These are phyloP conservation scores for Chaetomium globosum DNA, from an alignment of 2,329 filamentous ascomycete genomes.

Conservation along the genomic window DNA sequence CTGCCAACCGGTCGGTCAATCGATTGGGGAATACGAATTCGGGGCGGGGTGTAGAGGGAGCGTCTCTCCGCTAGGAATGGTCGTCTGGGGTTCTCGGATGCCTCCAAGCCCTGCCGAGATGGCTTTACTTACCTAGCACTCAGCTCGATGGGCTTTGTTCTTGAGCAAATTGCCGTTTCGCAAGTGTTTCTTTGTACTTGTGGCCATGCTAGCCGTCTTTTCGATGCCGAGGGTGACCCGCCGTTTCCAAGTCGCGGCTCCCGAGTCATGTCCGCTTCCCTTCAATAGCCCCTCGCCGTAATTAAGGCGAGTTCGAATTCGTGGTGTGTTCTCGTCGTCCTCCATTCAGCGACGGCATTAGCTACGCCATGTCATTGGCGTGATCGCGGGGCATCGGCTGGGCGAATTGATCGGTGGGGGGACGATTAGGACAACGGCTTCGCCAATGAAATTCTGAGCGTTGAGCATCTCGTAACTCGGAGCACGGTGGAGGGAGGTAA, in stretches of 20 bases:
- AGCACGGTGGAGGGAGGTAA: background rate
- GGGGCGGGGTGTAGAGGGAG: background rate
- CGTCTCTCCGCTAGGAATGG: background rate
- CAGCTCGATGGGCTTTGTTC: background rate
- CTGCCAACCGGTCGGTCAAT: background rate
- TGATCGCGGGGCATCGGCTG: background rate
- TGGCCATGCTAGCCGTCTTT: background rate
- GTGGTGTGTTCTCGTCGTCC: background rate
- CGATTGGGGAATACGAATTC: background rate
- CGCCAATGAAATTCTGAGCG: background rate
- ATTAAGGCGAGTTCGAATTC: background rate
- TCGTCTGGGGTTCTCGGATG: background rate
- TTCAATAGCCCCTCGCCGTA: background rate
- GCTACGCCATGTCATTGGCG: background rate
- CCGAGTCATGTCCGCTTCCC: background rate
- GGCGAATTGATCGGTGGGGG: background rate
- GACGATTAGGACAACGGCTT: background rate
- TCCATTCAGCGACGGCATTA: background rate
- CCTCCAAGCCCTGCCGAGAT: background rate
- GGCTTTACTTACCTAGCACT: constrained; percentile 6
- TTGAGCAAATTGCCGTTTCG: background rate
- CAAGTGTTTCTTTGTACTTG: background rate
- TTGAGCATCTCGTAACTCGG: background rate
- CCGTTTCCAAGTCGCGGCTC: constrained; percentile 1
- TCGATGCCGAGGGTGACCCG: background rate